These are phyloP conservation scores for Agaricales sp. DNA, from an alignment of 1,284 basidiomycete species.

Conservation along the genomic window DNA sequence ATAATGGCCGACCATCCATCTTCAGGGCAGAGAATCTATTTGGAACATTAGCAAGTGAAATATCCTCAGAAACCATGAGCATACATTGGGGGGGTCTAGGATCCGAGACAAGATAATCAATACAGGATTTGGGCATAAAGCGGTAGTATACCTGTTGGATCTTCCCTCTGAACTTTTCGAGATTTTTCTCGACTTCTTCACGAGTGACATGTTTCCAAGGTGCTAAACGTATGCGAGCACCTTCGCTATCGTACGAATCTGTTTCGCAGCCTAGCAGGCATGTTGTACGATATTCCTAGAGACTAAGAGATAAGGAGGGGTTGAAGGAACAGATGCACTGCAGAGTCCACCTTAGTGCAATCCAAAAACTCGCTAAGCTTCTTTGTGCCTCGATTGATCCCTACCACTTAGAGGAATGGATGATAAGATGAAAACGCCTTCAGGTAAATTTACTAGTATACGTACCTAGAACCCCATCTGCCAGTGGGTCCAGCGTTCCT, in stretches of 20 bases:
- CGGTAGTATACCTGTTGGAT: slow-evolving; percentile 51
- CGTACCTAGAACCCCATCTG: slow-evolving; percentile 84
- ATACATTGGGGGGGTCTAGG: slow-evolving; percentile 79
- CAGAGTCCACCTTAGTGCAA: slow-evolving; percentile 71
- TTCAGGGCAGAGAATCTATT: slow-evolving; percentile 97
- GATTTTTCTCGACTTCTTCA: slow-evolving; percentile 60
- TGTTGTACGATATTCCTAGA: slow-evolving; percentile 84
- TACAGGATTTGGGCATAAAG: neutral
- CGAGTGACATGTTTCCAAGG: slow-evolving; percentile 81
- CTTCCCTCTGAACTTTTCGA: slow-evolving; percentile 78
- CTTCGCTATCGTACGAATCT: slow-evolving; percentile 90
- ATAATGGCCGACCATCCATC: slow-evolving; percentile 94
- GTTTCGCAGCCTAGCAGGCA: slow-evolving; percentile 92
- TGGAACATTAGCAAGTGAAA: slow-evolving; percentile 21
- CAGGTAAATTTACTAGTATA: slow-evolving; percentile 8
- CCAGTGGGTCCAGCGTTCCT: slow-evolving; percentile 93
- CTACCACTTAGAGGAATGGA: slow-evolving; percentile 55
- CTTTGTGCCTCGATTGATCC: slow-evolving; percentile 88
- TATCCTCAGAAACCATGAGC: slow-evolving; percentile 18
- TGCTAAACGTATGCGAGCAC: slow-evolving; percentile 64
- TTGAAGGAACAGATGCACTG: slow-evolving; percentile 1
- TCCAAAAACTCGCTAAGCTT: slow-evolving; percentile 78
- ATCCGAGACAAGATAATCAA: neutral
- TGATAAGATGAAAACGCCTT: slow-evolving; percentile 7
- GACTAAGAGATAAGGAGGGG: slow-evolving; percentile 11